These are phyloP conservation scores for Sporothrix pallida DNA, from an alignment of 2,329 filamentous ascomycete species.

Conservation along the genomic window DNA sequence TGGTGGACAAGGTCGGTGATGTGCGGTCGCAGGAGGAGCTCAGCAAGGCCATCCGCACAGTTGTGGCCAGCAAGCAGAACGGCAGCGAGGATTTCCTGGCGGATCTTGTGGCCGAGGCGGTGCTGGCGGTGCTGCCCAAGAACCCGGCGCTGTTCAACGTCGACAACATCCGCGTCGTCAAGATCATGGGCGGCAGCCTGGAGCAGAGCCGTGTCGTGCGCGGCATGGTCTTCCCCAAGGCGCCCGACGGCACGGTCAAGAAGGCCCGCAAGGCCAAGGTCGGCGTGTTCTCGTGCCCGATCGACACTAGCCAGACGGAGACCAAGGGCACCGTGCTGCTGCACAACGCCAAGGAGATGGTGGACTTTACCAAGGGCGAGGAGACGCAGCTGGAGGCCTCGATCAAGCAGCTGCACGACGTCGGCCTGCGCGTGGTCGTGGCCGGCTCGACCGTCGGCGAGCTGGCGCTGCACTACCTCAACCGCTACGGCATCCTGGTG, in stretches of 20 bases:
- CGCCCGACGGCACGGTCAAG: constrained; percentile 91
- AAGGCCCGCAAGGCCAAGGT: constrained; percentile 94
- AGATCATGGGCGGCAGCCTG: constrained; percentile 97
- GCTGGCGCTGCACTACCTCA: constrained; percentile 95
- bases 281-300: constrained; percentile 92
- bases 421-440: constrained; percentile 87
- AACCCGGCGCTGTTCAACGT: constrained; percentile 97
- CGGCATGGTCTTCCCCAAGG: constrained; percentile 97
- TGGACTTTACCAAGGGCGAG: constrained; percentile 97
- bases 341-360: constrained; percentile 98
- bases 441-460: constrained; percentile 95
- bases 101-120: constrained; percentile 81
- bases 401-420: constrained; percentile 96
- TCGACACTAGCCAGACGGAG: constrained; percentile 95
- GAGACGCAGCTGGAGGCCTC: constrained; percentile 86
- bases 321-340: constrained; percentile 97
- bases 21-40: constrained; percentile 81
- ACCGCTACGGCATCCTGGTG: constrained; percentile 93
- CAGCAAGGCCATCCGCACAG: constrained; percentile 92
- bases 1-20: constrained; percentile 88
- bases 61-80: constrained; percentile 95
- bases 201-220: constrained; percentile 94
- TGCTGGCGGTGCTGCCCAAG: constrained; percentile 90
- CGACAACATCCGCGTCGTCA: constrained; percentile 97
- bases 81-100: constrained; percentile 90